Percentiles rank a stretch among this genome's conserved stretches.
Evolutionary conservation across 257 asterid genomes (phyloP).

Genomic region (Solanum chiquidenum): DNA sequence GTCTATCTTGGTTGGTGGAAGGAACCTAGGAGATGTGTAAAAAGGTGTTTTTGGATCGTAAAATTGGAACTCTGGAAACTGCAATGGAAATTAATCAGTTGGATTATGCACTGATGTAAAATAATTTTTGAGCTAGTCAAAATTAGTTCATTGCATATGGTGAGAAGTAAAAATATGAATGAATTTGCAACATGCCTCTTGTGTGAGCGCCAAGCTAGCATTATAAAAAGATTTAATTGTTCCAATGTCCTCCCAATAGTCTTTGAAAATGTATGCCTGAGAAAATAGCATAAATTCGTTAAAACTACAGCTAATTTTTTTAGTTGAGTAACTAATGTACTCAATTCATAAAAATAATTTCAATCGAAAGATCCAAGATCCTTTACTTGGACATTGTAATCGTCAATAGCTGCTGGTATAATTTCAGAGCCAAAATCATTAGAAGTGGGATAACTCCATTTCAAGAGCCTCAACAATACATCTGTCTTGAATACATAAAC

Average conservation of each 20-base stretch:
- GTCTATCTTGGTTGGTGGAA: conserved; percentile 93
- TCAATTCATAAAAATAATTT: not conserved
- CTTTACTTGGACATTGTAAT: conserved; percentile 61
- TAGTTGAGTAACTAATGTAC: not conserved
- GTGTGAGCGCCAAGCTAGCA: conserved; percentile 76
- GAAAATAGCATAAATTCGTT: not conserved
- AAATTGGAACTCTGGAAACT: conserved; percentile 73
- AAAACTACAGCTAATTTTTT: not conserved
- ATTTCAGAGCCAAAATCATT: conserved; percentile 96
- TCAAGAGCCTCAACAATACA: conserved; percentile 58
- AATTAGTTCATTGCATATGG: not conserved
- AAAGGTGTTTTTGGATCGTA: conserved; percentile 91
- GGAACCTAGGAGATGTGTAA: conserved; percentile 88
- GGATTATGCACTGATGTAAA: not conserved
- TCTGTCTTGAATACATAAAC: conserved; percentile 82
- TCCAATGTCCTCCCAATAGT: conserved; percentile 98
- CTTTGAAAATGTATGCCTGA: conserved; percentile 84
- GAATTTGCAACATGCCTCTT: conserved; percentile 39
- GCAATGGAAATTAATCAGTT: conserved; percentile 10
- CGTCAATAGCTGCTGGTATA: conserved; percentile 74
- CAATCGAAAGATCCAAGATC: not conserved
- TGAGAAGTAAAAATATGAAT: not conserved
- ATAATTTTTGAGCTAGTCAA: not conserved
- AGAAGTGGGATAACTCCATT: conserved; percentile 58
- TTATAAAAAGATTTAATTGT: conserved; percentile 78